These are phyloP conservation scores for Austroboletus eburneus DNA, from an alignment of 768 basidiomycete genomes.

Conservation along the genomic window DNA sequence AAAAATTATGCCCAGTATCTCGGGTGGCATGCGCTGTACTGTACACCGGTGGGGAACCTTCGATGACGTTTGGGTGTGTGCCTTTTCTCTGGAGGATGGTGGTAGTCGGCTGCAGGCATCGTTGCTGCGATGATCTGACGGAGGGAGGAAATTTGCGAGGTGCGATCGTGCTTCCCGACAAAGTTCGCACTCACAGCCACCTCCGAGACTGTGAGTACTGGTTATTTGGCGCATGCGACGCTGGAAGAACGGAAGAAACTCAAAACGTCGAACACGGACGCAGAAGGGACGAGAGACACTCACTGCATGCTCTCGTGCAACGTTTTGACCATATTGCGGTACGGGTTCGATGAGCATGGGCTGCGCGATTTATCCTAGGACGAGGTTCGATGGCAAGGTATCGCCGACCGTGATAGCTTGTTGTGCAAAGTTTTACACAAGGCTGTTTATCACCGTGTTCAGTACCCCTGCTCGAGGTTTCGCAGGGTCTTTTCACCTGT, in stretches of 20 bases:
- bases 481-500: conserved; percentile 4
- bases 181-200: background rate
- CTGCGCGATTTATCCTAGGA: background rate
- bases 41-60: background rate
- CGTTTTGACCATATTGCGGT: background rate
- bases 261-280: conserved; percentile 1
- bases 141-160: background rate
- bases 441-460: background rate
- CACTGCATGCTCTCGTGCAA: conserved; percentile 8
- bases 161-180: background rate
- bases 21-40: conserved; percentile 19
- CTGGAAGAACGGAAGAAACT: background rate
- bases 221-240: conserved; percentile 1
- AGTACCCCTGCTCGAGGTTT: conserved; percentile 1
- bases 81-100: background rate
- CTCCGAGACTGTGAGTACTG: background rate
- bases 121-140: background rate
- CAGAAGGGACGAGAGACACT: background rate
- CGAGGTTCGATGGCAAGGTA: background rate
- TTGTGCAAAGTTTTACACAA: conserved; percentile 4
- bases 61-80: background rate
- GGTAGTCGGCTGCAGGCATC: background rate
- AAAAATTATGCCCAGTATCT: conserved; percentile 38
- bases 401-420: background rate
- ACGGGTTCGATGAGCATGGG: background rate